Conservation (phyloP, 805 yeast species). For the Teunomyces gatunensis region DNA sequence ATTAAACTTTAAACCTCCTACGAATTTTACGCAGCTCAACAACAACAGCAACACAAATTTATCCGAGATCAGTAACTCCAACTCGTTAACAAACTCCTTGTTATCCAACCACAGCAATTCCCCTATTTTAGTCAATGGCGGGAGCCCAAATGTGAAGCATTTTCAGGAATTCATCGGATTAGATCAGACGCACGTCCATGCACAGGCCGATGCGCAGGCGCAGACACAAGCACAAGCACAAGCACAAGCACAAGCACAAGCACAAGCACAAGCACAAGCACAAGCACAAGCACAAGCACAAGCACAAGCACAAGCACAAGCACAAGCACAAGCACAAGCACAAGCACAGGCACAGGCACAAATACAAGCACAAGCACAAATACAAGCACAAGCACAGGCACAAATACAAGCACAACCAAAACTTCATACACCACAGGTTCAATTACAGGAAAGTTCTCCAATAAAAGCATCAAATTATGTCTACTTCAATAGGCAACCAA, state of each 20-base stretch:
- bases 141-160: constrained; percentile 4
- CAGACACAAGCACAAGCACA: constrained; percentile 13
- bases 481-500: constrained; percentile 81
- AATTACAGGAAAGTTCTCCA: constrained; percentile 7
- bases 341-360: constrained; percentile 14
- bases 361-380: constrained; percentile 10
- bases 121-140: constrained; percentile 7
- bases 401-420: constrained; percentile 13
- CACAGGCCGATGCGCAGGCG: constrained; percentile 10
- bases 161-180: constrained; percentile 5
- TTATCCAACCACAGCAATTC: constrained; percentile 13
- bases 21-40: constrained; percentile 39
- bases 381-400: constrained; percentile 10
- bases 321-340: constrained; percentile 9
- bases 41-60: constrained; percentile 40
- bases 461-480: constrained; percentile 46
- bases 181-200: constrained; percentile 10
- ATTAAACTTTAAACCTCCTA: constrained; percentile 39
- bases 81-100: constrained; percentile 21
- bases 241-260: constrained; percentile 7
- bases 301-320: constrained; percentile 11
- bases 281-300: constrained; percentile 6
- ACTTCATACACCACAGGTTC: constrained; percentile 11
- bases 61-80: constrained; percentile 32
- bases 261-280: constrained; percentile 4